Conservation (phyloP, 805 yeast species). For the Metschnikowia drakensbergensis region DNA sequence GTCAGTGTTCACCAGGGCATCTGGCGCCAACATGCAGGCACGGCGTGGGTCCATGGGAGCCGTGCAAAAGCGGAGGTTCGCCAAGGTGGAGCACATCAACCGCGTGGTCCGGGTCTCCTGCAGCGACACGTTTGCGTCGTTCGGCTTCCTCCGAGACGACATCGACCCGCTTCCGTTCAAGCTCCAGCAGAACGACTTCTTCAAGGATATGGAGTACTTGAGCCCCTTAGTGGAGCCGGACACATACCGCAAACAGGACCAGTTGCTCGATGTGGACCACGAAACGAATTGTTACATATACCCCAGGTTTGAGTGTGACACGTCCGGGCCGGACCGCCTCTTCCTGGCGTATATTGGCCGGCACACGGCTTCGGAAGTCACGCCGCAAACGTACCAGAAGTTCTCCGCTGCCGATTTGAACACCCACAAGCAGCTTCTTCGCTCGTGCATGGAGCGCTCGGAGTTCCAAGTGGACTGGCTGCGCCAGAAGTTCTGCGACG, state of each 20-base stretch:
- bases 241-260: slow-evolving; percentile 37
- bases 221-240: slow-evolving; percentile 44
- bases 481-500: slow-evolving; percentile 33
- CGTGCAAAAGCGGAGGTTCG: slow-evolving; percentile 43
- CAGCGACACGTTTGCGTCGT: slow-evolving; percentile 60
- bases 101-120: slow-evolving; percentile 61
- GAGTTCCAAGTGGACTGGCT: slow-evolving; percentile 6
- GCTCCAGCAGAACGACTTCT: slow-evolving; percentile 43
- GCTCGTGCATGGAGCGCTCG: neutral
- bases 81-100: slow-evolving; percentile 50
- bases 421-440: slow-evolving; percentile 1
- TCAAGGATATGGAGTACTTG: slow-evolving; percentile 50
- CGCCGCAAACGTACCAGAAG: slow-evolving; percentile 4
- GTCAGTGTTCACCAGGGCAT: slow-evolving; percentile 47
- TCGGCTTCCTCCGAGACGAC: slow-evolving; percentile 65
- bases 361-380: neutral
- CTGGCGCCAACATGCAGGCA: slow-evolving; percentile 18
- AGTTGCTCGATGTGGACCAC: slow-evolving; percentile 33
- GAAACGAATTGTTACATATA: slow-evolving; percentile 23
- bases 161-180: slow-evolving; percentile 54
- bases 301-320: neutral
- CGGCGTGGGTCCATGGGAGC: slow-evolving; percentile 22
- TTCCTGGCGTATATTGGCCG: neutral
- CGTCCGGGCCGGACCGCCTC: neutral
- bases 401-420: neutral